These are phyloP conservation scores for Saccharomyces pastorianus DNA, from an alignment of 1,139 yeast genomes.

Conservation along the genomic window DNA sequence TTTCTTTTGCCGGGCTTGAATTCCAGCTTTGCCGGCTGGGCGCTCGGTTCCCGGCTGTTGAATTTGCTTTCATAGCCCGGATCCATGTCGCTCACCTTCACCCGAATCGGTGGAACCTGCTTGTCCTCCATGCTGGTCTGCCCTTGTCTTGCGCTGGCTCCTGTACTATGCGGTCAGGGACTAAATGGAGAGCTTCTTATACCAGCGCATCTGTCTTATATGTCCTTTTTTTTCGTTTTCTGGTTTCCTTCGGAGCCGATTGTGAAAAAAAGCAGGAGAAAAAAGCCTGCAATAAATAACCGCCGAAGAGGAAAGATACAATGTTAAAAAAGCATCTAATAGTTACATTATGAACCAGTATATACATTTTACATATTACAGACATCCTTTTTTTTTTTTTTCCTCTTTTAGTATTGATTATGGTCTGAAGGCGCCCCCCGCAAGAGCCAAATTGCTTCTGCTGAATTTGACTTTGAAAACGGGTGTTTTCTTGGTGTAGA, in stretches of 20 bases:
- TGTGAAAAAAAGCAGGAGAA: background rate
- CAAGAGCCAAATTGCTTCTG: slow-evolving; percentile 79
- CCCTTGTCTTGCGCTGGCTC: too few relatives aligned
- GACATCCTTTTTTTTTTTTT: background rate
- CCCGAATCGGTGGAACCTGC: background rate
- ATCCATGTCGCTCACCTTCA: background rate
- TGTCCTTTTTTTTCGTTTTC: too few relatives aligned
- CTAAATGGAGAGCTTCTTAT: too few relatives aligned
- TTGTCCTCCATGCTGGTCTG: background rate
- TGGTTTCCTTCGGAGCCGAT: background rate
- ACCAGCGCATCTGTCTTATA: too few relatives aligned
- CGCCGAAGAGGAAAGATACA: background rate
- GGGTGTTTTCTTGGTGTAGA: slow-evolving; percentile 88
- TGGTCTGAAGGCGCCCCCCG: slow-evolving; percentile 72
- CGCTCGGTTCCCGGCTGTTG: background rate
- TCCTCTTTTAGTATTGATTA: slow-evolving; percentile 21
- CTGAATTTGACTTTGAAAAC: slow-evolving; percentile 91
- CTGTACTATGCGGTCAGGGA: too few relatives aligned
- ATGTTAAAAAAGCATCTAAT: background rate
- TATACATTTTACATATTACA: background rate
- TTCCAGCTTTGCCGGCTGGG: background rate
- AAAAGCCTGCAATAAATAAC: background rate
- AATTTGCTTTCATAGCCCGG: background rate
- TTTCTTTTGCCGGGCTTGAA: background rate
- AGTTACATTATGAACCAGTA: background rate